Base-by-base conservation (phyloP, 169 alveolate genomes). In the Miamiensis avidus region DNA sequence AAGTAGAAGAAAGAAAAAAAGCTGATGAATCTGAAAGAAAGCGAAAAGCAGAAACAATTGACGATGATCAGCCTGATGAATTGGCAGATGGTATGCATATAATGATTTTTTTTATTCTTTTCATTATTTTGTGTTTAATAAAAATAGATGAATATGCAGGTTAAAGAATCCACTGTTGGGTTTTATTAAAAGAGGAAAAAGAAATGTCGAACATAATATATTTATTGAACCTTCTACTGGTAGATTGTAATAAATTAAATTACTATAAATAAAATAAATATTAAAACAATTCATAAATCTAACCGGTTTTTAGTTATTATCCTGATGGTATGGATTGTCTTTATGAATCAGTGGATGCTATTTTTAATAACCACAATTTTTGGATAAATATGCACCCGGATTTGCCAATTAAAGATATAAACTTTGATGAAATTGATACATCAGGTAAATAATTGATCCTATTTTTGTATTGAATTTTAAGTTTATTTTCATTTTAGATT, bases 161-260 rank as follows among this genome's bases (percentile, higher is more conserved):
- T 49, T 74, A 89, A 81, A 84, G 98, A 76, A 81, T 94, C 74
- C 97, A 96, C 88, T 91, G 97, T 75, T 96, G 98, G 98, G 97
- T 95, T 0, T 85, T 94, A 29, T 72, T 96, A 91, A 91, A 79
- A 92, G 91, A 74, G 98, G 96, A 0, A 82, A 89, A 65, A 89
- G 97, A 81, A 92, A 88, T 34, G 88, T 92, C 31, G 81, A 89
- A 76, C 91, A 92, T 79, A 85, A 89, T 73, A 78, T 89, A n/a
- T 95, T 93, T 89, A 92, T 95, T 78, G 98, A 95, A 87, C 97
- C 97, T 0, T 81, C 96, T 27, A 92, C 97, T 32, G 98, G 98
- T 0, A 82, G 97, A 75, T 78, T 86, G 29, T 95, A 94, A n/a
- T n/a, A n/a, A n/a, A n/a, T n/a, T n/a, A n/a, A 49, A 49, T 49